These are phyloP conservation scores for Podila epicladia DNA, from an alignment of 192 early-diverging fungal species.

Conservation along the genomic window DNA sequence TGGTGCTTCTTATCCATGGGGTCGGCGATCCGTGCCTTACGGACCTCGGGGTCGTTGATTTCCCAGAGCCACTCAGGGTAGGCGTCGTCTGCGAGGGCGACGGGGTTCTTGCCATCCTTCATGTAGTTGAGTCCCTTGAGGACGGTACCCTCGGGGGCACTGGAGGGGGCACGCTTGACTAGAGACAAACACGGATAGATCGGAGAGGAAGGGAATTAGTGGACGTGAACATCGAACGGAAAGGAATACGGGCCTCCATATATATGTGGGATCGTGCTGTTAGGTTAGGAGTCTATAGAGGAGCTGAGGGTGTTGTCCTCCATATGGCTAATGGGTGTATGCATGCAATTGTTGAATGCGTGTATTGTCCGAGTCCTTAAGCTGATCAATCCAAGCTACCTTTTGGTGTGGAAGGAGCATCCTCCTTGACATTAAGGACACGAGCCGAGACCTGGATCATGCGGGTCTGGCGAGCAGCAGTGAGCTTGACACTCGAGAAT, in stretches of 20 bases:
- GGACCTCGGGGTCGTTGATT: slow-evolving; percentile 68
- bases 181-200: background rate
- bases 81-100: slow-evolving; percentile 83
- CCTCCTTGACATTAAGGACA: slow-evolving; percentile 28
- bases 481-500: slow-evolving; percentile 24
- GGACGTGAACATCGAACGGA: background rate
- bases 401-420: slow-evolving; percentile 23
- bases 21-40: slow-evolving; percentile 57
- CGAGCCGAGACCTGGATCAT: slow-evolving; percentile 50
- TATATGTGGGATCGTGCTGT: no score
- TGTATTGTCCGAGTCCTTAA: background rate
- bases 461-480: slow-evolving; percentile 15
- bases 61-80: slow-evolving; percentile 98
- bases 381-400: slow-evolving; percentile 15
- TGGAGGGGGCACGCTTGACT: slow-evolving; percentile 59
- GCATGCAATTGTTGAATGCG: background rate
- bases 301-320: background rate
- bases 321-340: background rate
- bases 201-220: background rate
- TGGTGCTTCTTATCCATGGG: slow-evolving; percentile 66
- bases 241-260: background rate
- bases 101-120: slow-evolving; percentile 84
- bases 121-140: slow-evolving; percentile 89
- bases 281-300: no score
- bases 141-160: slow-evolving; percentile 76